Evolutionary conservation across 2,329 filamentous ascomycete species (phyloP).

Genomic region (Dactylonectria estremocensis): DNA sequence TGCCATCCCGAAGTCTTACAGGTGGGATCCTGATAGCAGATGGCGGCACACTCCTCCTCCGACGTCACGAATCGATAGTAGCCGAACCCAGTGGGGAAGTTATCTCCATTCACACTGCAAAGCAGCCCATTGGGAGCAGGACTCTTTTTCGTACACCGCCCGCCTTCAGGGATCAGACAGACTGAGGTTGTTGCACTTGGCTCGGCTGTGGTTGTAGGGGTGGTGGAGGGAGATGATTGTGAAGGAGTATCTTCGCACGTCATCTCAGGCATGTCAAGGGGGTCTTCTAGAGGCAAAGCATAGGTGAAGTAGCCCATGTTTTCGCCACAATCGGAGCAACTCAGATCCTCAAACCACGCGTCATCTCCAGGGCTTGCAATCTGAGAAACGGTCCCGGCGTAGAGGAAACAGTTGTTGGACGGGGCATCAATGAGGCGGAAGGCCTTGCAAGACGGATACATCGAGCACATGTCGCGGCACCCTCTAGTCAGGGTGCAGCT

Average conservation of each 20-base stretch:
- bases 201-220: neutral
- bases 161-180: conserved; percentile 13
- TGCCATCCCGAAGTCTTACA: conserved; percentile 1
- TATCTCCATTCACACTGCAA: conserved; percentile 6
- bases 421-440: no score
- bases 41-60: conserved; percentile 5
- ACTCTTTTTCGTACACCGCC: conserved; percentile 1
- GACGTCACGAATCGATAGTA: conserved; percentile 11
- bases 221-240: neutral
- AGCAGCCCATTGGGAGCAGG: neutral
- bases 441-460: no score
- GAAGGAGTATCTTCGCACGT: neutral
- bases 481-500: no score
- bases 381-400: no score
- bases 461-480: no score
- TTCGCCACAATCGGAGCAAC: no score
- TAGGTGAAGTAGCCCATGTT: neutral
- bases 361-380: no score
- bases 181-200: neutral
- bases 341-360: no score
- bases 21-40: neutral
- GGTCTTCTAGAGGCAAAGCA: neutral
- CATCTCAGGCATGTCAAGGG: neutral
- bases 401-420: no score
- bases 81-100: conserved; percentile 5